Evolutionary conservation across 768 basidiomycete genomes (phyloP), one percentile per base, ranked within the genome.

Genomic region (Neoboletus subvelutipes): DNA sequence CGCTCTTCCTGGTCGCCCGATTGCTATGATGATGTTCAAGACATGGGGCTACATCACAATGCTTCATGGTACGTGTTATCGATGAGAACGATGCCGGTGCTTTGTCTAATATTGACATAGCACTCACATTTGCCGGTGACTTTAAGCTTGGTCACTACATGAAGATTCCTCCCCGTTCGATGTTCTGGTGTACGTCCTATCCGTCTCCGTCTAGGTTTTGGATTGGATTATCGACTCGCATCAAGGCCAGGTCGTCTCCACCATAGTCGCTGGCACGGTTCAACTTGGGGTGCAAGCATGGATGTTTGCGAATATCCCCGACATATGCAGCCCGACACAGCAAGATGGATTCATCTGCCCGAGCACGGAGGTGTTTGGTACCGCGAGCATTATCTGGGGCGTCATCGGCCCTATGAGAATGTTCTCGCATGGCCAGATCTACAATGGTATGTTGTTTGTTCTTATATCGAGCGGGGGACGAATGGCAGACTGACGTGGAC

Each of bases 1-100:
- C 43, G 67, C 73, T 11, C 68, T 80, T 24, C 80, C 80, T 65
- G 89, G 89, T 17, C 80, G 79, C 50, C 87, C 90, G 3, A 79
- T 89, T 56, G 87, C 88, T 0, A 84, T 88, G 82, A 87, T 90
- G 88, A 84, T 89, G 81, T 88, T 85, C 76, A 87, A 86, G 74
- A 85, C 80, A 5, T 88, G 80, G 73, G 85, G 84, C n/a, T 88
- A 87, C 66, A 80, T 86, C 43, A 82, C 84, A 1, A 82, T 86
- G 82, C 60, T 74, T 22, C 80, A 81, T 75, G 67, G 67, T 60
- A 13, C 11, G 58, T 33, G 34, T 20, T 13, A 4, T 43, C 26
- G 36, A 15, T 13, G 10, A 17, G 11, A 24, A 36, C 1, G 11
- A 24, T 5, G 5, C 0, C 8, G 5, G 2, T 31, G 10, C 9